Conservation (phyloP, 2,329 filamentous ascomycete genomes). For the Falciphora oryzae region DNA sequence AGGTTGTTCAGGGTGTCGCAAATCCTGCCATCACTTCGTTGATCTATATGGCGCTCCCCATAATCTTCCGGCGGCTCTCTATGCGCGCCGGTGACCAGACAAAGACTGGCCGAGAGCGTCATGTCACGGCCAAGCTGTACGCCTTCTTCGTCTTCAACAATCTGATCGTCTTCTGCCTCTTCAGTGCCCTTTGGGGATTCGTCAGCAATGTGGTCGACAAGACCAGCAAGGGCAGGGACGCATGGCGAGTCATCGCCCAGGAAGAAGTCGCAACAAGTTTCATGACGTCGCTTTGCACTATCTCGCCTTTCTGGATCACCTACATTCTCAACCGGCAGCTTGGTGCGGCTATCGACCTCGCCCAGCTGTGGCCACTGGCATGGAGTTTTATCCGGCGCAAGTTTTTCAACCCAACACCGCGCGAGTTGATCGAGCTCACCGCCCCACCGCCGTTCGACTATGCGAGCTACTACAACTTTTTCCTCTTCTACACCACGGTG, state of each 20-base stretch:
- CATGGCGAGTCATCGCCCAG: conserved; percentile 62
- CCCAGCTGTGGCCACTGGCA: conserved; percentile 78
- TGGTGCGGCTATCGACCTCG: conserved; percentile 88
- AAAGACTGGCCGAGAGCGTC: conserved; percentile 86
- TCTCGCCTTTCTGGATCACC: conserved; percentile 90
- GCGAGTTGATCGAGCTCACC: conserved; percentile 86
- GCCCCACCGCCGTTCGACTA: conserved; percentile 93
- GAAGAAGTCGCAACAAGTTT: conserved; percentile 35
- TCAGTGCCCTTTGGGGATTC: conserved; percentile 75
- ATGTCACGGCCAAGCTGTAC: conserved; percentile 87
- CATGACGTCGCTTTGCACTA: conserved; percentile 62
- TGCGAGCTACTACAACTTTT: conserved; percentile 96
- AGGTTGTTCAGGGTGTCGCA: conserved; percentile 83
- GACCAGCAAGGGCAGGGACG: conserved; percentile 47
- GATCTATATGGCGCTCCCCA: conserved; percentile 81
- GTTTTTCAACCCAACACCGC: conserved; percentile 80
- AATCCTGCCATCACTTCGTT: conserved; percentile 83
- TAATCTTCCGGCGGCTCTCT: conserved; percentile 83
- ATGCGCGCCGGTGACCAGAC: conserved; percentile 81
- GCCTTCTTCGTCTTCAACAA: conserved; percentile 98
- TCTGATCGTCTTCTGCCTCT: conserved; percentile 86
- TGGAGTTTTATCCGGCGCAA: conserved; percentile 80
- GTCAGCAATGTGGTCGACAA: conserved; percentile 49
- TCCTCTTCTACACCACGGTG: conserved; percentile 89
- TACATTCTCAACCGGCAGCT: conserved; percentile 91